Evolutionary conservation across 176 grass and related monocot species (phyloP).

Genomic region (Microstegium vimineum): DNA sequence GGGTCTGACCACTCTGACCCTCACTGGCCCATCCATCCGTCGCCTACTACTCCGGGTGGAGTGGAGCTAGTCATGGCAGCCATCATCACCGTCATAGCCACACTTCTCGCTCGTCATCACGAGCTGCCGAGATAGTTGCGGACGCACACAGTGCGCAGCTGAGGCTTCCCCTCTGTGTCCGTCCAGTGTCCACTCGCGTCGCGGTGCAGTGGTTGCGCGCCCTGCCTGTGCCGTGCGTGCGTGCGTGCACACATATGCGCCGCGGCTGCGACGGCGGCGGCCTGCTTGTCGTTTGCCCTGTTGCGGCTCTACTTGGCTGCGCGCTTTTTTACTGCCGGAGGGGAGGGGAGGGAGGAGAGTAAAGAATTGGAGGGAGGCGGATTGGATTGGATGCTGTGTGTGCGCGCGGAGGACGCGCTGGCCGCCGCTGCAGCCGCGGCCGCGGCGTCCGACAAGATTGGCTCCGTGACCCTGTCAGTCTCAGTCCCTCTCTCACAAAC

Average conservation of each 20-base stretch:
- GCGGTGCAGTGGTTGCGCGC: not conserved
- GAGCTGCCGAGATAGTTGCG: not conserved
- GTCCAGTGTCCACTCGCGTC: not conserved
- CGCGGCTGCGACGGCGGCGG: not conserved
- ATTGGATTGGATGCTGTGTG: conserved; percentile 54
- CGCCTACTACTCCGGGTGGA: not conserved
- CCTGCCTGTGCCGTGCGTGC: not conserved
- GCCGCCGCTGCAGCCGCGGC: conserved; percentile 55
- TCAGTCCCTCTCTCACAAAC: not conserved
- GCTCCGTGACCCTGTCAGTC: conserved; percentile 57
- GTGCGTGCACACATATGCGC: not conserved
- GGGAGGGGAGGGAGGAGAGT: not conserved
- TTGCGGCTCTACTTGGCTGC: conserved; percentile 14
- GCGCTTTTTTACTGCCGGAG: too few species aligned
- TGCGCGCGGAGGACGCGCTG: conserved; percentile 56
- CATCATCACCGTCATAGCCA: conserved; percentile 6
- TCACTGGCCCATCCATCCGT: not conserved
- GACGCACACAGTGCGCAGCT: not conserved
- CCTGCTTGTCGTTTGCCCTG: conserved; percentile 36
- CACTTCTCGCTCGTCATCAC: not conserved
- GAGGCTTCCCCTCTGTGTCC: not conserved
- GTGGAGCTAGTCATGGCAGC: conserved; percentile 10
- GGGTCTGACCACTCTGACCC: not conserved
- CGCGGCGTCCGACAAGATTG: conserved; percentile 60
- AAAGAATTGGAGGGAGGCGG: conserved; percentile 13